A percentile compares a stretch with the other conserved stretches of the same genome.
phyloP scores from a whole-genome alignment of 169 alveolate genomes.

The Plasmodium inui region DNA sequence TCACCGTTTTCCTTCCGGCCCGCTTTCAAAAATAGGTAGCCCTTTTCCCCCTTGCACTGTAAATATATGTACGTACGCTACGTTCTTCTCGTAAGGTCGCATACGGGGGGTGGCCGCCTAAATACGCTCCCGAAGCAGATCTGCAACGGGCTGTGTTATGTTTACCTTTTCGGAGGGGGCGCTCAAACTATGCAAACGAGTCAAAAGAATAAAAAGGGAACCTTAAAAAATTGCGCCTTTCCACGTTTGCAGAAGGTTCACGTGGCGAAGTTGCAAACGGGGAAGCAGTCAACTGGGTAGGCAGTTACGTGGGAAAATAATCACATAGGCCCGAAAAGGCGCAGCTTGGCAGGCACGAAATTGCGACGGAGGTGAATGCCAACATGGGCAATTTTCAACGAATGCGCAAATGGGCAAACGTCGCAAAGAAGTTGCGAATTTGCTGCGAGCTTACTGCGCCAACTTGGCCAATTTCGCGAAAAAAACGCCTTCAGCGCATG shows the following conservation, averaged over 20 bases:
- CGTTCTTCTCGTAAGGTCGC: background rate
- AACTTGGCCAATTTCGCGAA: background rate
- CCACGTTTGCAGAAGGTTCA: background rate
- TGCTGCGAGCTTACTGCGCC: background rate
- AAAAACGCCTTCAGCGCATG: background rate
- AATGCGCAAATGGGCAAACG: background rate
- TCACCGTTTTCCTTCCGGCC: background rate
- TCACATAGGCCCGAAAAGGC: background rate
- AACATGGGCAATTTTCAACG: background rate
- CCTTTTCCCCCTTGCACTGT: background rate
- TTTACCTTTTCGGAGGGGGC: background rate
- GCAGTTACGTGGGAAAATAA: background rate
- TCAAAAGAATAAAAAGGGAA: background rate
- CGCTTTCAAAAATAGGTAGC: background rate
- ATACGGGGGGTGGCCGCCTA: background rate
- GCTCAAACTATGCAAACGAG: background rate
- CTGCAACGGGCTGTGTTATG: background rate
- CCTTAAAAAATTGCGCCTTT: background rate
- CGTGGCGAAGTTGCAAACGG: background rate
- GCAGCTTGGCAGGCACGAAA: background rate
- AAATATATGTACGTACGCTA: background rate
- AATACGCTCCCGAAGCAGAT: background rate
- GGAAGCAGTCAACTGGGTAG: background rate
- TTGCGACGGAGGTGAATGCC: background rate
- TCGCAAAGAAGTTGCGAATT: background rate